Evolutionary conservation across 495 filamentous ascomycete species (phyloP).

Genomic region (Penicillium fimorum): DNA sequence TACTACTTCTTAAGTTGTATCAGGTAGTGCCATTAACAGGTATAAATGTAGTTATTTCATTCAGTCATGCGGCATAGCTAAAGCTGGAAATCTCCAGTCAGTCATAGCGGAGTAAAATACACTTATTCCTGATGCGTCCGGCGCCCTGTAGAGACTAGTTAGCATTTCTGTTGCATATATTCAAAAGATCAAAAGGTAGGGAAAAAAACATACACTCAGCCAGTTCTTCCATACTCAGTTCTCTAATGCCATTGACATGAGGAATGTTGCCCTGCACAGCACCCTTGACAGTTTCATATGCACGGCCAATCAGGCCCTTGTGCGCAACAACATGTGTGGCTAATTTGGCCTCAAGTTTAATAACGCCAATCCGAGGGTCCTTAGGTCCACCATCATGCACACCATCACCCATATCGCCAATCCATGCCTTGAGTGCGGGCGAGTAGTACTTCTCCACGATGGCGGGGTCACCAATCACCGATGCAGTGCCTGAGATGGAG

Average conservation of each 20-base stretch:
- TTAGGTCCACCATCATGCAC: constrained; percentile 77
- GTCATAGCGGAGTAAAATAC: too few species aligned
- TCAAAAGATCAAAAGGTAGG: constrained; percentile 1
- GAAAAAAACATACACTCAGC: constrained; percentile 35
- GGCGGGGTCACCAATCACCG: constrained; percentile 64
- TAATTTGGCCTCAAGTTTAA: constrained; percentile 45
- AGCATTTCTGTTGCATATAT: neutral
- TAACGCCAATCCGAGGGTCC: constrained; percentile 72
- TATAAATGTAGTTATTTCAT: neutral
- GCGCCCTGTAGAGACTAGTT: constrained; percentile 27
- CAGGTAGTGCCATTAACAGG: neutral
- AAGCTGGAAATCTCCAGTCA: neutral
- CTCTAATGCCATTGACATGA: constrained; percentile 72
- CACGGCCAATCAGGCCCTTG: constrained; percentile 53
- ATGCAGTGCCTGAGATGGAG: constrained; percentile 71
- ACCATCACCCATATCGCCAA: constrained; percentile 88
- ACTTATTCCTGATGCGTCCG: constrained; percentile 25
- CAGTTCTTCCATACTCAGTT: constrained; percentile 70
- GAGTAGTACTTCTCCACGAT: constrained; percentile 76
- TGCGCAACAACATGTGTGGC: constrained; percentile 46
- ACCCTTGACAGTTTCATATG: constrained; percentile 72
- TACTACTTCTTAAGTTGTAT: too few species aligned
- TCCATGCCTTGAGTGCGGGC: constrained; percentile 74
- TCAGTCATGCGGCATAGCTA: constrained; percentile 11
- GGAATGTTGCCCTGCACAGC: constrained; percentile 69